Conservation (phyloP, 306 rosid species). For the Chamaecrista fasciculata region DNA sequence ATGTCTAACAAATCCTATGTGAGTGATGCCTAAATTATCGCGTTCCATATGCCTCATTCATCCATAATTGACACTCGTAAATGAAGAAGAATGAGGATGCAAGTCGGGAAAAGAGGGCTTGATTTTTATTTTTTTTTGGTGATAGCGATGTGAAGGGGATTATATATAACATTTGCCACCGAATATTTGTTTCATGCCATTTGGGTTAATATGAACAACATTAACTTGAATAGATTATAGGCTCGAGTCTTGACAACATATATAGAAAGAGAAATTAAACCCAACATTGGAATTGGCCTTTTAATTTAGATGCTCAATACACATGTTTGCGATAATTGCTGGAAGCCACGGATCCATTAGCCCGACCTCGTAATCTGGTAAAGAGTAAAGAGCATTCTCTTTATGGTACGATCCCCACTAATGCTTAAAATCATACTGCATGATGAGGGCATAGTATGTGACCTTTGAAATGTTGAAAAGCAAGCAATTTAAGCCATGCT, state of each 20-base stretch:
- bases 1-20: neutral
- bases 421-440: neutral
- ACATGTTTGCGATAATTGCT: neutral
- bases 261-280: neutral
- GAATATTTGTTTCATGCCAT: neutral
- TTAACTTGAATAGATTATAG: neutral
- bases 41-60: too few relatives aligned
- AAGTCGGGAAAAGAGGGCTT: constrained; percentile 20
- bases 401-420: neutral
- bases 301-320: constrained; percentile 15
- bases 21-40: neutral
- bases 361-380: neutral
- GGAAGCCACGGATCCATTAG: constrained; percentile 6
- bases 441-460: neutral
- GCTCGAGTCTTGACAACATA: neutral
- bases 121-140: neutral
- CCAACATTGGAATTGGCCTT: constrained; percentile 7
- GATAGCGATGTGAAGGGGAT: constrained; percentile 16
- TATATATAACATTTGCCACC: constrained; percentile 18
- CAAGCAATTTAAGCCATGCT: constrained; percentile 6
- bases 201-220: constrained; percentile 25
- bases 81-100: neutral
- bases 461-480: neutral
- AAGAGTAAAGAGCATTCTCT: neutral
- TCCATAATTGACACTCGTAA: neutral